Evolutionary conservation across 257 asterid genomes (phyloP).

Genomic region (Solanum sejunctum): DNA sequence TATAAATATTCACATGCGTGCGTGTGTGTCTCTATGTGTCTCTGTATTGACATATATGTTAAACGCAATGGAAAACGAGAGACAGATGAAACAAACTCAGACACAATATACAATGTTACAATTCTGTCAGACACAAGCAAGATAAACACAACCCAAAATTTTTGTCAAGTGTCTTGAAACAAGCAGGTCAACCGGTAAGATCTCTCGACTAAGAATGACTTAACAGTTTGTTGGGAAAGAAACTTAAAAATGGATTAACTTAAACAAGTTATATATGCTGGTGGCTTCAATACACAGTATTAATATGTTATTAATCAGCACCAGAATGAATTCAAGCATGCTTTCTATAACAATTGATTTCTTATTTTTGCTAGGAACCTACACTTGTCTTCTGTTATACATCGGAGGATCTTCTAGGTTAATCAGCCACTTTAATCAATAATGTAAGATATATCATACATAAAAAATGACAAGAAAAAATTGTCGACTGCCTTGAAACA

Average conservation of each 20-base stretch:
- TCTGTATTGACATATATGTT: background rate
- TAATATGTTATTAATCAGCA: background rate
- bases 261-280: background rate
- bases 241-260: background rate
- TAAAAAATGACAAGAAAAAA: background rate
- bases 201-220: background rate
- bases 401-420: background rate
- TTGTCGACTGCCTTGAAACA: background rate
- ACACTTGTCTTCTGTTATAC: background rate
- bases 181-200: background rate
- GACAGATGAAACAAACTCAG: background rate
- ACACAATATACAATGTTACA: background rate
- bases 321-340: background rate
- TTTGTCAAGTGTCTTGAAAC: background rate
- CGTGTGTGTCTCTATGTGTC: background rate
- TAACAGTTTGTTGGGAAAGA: background rate
- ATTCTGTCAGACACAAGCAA: background rate
- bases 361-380: background rate
- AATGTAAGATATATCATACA: background rate
- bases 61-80: background rate
- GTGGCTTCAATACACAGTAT: background rate
- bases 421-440: background rate
- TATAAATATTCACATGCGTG: background rate
- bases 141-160: background rate
- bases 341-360: background rate